Percentiles rank a stretch among this genome's conserved stretches.
Evolutionary conservation across 1,284 basidiomycete genomes (phyloP).

Genomic region (Ustilago curta): DNA sequence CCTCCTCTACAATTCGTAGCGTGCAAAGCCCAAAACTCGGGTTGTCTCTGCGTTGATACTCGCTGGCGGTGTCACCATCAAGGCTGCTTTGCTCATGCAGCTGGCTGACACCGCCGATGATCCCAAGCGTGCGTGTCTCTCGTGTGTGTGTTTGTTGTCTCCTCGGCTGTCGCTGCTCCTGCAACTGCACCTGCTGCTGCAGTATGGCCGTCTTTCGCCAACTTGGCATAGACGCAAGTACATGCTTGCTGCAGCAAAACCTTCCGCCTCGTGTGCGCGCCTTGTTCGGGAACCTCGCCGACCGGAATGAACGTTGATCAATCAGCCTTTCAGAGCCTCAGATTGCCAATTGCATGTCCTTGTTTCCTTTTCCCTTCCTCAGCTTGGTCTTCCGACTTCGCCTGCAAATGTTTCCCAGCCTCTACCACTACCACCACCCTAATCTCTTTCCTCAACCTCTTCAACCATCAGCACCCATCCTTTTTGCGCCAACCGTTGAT

Average conservation of each 20-base stretch:
- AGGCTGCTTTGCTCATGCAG: too few relatives aligned
- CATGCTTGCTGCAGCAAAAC: slow-evolving; percentile 11
- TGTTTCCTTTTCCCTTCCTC: not conserved
- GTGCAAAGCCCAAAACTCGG: too few relatives aligned
- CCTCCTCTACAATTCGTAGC: too few relatives aligned
- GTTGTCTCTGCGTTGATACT: too few relatives aligned
- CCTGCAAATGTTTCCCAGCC: too few relatives aligned
- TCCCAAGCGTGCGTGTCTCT: too few relatives aligned
- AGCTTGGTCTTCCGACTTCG: not conserved
- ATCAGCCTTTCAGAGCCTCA: not conserved
- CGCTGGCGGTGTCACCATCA: too few relatives aligned
- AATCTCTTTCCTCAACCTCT: not conserved
- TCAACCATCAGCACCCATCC: not conserved
- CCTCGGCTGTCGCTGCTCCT: too few relatives aligned
- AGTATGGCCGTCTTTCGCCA: too few relatives aligned
- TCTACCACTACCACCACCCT: not conserved
- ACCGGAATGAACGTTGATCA: slow-evolving; percentile 9
- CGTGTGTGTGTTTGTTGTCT: too few relatives aligned
- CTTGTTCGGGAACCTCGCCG: slow-evolving; percentile 34
- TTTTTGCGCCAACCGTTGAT: not conserved
- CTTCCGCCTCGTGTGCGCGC: slow-evolving; percentile 12
- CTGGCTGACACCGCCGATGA: too few relatives aligned
- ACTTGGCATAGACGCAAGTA: not conserved
- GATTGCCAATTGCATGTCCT: not conserved
- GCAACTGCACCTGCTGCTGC: too few relatives aligned